Evolutionary conservation across 2,329 filamentous ascomycete genomes (phyloP).

Genomic region (Didymella glomerata): DNA sequence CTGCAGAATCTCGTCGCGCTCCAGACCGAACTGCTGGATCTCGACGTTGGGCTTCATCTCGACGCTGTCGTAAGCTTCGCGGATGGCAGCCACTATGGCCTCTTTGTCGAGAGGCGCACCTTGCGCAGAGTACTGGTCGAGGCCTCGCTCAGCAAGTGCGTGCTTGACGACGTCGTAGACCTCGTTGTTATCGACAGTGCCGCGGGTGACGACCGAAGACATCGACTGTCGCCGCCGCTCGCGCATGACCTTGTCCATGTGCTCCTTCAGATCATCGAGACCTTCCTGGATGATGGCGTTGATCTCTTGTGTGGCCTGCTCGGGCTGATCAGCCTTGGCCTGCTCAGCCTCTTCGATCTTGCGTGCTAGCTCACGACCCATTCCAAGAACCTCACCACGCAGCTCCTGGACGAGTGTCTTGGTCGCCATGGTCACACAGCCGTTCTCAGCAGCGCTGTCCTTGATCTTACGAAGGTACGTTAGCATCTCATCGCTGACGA

Average conservation of each 20-base stretch:
- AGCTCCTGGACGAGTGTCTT: constrained; percentile 90
- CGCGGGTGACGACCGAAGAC: constrained; percentile 68
- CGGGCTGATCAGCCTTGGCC: constrained; percentile 52
- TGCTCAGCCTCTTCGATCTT: constrained; percentile 77
- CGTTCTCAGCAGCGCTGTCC: constrained; percentile 86
- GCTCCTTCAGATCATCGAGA: constrained; percentile 80
- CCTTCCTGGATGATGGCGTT: constrained; percentile 80
- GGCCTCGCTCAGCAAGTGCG: constrained; percentile 67
- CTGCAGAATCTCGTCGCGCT: constrained; percentile 86
- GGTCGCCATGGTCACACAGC: constrained; percentile 88
- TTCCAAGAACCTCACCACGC: constrained; percentile 89
- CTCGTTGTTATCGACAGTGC: constrained; percentile 78
- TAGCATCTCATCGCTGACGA: constrained; percentile 78
- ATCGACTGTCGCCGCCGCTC: constrained; percentile 75
- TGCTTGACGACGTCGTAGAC: constrained; percentile 85
- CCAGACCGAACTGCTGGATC: constrained; percentile 86
- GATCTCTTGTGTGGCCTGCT: constrained; percentile 70
- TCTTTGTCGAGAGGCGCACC: constrained; percentile 66
- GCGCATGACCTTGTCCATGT: constrained; percentile 80
- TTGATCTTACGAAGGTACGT: constrained; percentile 87
- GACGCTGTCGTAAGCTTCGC: constrained; percentile 84
- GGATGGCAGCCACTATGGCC: constrained; percentile 85
- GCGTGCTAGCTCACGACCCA: constrained; percentile 89
- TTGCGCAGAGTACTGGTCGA: constrained; percentile 56
- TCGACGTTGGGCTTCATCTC: constrained; percentile 90